These are phyloP conservation scores for Echium plantagineum DNA, from an alignment of 257 asterid genomes.

Conservation along the genomic window DNA sequence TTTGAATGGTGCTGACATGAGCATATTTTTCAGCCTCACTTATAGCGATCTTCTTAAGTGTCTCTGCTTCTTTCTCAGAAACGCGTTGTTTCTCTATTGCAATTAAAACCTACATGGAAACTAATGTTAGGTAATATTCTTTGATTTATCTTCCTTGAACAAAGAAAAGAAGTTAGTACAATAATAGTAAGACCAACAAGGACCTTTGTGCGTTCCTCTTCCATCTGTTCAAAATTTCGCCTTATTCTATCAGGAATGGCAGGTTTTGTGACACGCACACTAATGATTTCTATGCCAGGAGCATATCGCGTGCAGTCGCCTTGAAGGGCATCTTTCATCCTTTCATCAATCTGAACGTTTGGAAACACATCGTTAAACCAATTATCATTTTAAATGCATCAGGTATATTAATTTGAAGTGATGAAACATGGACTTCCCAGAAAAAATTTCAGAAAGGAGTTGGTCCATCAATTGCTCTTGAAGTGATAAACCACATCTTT, in stretches of 20 bases:
- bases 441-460: too few species aligned
- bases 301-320: conserved; percentile 97
- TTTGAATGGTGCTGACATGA: conserved; percentile 84
- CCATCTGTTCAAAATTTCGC: conserved; percentile 85
- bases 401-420: neutral
- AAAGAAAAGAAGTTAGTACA: conserved; percentile 3
- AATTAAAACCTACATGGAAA: conserved; percentile 61
- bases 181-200: conserved; percentile 6
- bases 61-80: conserved; percentile 97
- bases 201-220: conserved; percentile 98
- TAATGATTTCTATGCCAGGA: conserved; percentile 91
- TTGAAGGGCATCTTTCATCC: conserved; percentile 99
- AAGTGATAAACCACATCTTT: too few species aligned
- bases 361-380: neutral
- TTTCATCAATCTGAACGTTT: conserved; percentile 74
- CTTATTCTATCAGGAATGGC: conserved; percentile 78
- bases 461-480: too few species aligned
- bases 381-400: neutral
- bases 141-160: neutral
- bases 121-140: neutral
- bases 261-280: conserved; percentile 96
- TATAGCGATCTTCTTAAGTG: conserved; percentile 78
- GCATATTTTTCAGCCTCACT: conserved; percentile 93
- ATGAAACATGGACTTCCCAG: neutral
- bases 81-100: conserved; percentile 88